Conservation (phyloP, 2,329 filamentous ascomycete species). For the Talaromyces sp. region DNA sequence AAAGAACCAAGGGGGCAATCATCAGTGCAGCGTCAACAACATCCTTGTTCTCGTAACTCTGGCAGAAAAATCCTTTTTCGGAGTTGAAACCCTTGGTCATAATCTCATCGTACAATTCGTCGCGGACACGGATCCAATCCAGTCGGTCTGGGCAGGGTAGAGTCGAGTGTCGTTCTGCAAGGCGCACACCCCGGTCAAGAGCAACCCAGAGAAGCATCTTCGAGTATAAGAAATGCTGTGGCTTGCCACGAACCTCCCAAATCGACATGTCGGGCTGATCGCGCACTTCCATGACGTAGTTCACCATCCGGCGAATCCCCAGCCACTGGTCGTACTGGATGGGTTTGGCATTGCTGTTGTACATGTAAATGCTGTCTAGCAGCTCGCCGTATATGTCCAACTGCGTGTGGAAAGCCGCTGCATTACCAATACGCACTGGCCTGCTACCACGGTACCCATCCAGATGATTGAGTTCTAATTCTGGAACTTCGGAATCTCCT, state of each 20-base stretch:
- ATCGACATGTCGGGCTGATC: constrained; percentile 72
- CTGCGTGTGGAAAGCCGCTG: constrained; percentile 68
- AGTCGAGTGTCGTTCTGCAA: constrained; percentile 64
- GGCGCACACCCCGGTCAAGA: constrained; percentile 66
- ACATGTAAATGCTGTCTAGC: constrained; percentile 71
- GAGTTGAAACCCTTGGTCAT: constrained; percentile 74
- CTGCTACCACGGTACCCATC: constrained; percentile 66
- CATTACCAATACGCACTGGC: constrained; percentile 72
- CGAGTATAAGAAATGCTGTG: constrained; percentile 74
- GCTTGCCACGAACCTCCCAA: constrained; percentile 71
- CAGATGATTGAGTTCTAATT: constrained; percentile 62
- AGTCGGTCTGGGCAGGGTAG: constrained; percentile 65
- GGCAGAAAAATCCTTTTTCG: constrained; percentile 63
- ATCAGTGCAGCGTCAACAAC: constrained; percentile 68
- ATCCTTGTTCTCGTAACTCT: constrained; percentile 67
- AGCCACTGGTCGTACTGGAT: constrained; percentile 73
- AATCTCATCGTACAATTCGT: constrained; percentile 66
- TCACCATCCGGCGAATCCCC: constrained; percentile 60
- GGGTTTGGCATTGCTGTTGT: constrained; percentile 74
- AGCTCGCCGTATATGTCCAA: constrained; percentile 76
- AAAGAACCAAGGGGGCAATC: constrained; percentile 73
- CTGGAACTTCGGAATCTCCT: constrained; percentile 68
- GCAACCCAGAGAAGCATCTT: constrained; percentile 81
- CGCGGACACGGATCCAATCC: constrained; percentile 61
- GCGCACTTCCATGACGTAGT: constrained; percentile 65